phyloP scores from a whole-genome alignment of 2,329 filamentous ascomycete genomes.

The Zasmidium angulare region DNA sequence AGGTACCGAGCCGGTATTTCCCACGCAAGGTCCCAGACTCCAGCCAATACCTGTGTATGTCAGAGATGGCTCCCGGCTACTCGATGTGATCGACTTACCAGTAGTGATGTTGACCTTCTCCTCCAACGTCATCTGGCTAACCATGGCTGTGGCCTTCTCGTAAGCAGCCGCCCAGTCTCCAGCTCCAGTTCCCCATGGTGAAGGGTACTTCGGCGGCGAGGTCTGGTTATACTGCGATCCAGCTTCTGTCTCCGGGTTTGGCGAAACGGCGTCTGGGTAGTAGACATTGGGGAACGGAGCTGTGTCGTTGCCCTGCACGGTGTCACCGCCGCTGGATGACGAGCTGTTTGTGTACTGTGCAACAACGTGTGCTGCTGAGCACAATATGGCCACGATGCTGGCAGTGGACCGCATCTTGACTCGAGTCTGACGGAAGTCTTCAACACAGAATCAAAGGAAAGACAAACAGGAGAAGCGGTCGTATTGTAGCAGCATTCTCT shows the following conservation, averaged over 20 bases:
- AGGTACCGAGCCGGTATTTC: conserved; percentile 60
- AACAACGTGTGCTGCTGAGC: neutral
- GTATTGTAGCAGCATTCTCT: neutral
- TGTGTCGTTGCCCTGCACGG: conserved; percentile 13
- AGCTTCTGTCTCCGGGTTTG: conserved; percentile 24
- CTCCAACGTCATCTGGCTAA: conserved; percentile 74
- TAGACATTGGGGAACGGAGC: conserved; percentile 18
- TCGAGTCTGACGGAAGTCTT: neutral
- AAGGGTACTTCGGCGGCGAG: conserved; percentile 74
- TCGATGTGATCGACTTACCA: conserved; percentile 7
- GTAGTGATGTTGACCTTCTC: conserved; percentile 76
- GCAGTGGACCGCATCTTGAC: neutral
- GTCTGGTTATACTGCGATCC: conserved; percentile 35
- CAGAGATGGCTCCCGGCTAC: too few relatives aligned
- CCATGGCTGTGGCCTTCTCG: conserved; percentile 71
- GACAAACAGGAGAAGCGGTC: neutral
- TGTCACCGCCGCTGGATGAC: neutral
- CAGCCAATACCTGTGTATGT: conserved; percentile 81
- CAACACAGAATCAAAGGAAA: too few relatives aligned
- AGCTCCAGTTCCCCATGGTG: conserved; percentile 77
- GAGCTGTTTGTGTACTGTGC: neutral
- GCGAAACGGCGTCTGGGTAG: conserved; percentile 16
- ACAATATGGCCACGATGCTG: neutral
- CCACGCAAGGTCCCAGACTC: conserved; percentile 71
- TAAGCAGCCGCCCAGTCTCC: conserved; percentile 77